Percentiles rank a stretch among this genome's conserved stretches.
Conservation (phyloP, 208 protist species). For the Trypanosoma platydactyli region DNA sequence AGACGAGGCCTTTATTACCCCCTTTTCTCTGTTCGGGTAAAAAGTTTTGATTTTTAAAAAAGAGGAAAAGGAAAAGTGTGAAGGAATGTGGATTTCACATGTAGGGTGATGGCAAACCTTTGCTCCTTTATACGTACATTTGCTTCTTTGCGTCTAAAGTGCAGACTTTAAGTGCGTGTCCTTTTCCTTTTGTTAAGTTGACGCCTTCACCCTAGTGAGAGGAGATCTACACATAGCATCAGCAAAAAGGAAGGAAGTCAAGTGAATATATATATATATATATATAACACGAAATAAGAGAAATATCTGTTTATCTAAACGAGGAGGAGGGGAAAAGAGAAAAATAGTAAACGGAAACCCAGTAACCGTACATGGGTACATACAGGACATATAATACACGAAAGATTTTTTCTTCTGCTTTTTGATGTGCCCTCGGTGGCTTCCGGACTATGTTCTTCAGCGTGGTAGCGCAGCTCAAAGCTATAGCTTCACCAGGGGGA, state of each 20-base stretch:
- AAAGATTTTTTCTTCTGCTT: conserved; percentile 1
- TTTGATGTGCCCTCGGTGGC: conserved; percentile 63
- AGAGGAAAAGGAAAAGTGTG: conserved; percentile 11
- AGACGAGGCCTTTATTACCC: not conserved
- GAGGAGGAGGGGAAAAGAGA: not conserved
- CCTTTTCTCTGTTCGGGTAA: not conserved
- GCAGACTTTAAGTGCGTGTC: too few relatives aligned
- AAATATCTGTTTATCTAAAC: too few relatives aligned
- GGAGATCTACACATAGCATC: too few relatives aligned
- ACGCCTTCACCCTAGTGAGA: too few relatives aligned
- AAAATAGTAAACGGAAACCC: not conserved
- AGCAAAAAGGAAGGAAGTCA: too few relatives aligned
- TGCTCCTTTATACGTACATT: too few relatives aligned
- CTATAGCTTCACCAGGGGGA: conserved; percentile 70
- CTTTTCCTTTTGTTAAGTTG: too few relatives aligned
- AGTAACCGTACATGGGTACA: not conserved
- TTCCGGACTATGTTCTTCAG: conserved; percentile 79
- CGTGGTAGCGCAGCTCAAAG: conserved; percentile 47
- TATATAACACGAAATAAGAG: too few relatives aligned
- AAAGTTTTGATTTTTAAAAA: not conserved
- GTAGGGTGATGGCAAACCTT: too few relatives aligned
- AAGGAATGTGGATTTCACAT: not conserved
- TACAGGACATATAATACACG: not conserved
- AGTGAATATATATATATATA: too few relatives aligned
- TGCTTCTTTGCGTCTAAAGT: too few relatives aligned